Conservation (phyloP, 768 basidiomycete genomes). For the Lactarius quietus region DNA sequence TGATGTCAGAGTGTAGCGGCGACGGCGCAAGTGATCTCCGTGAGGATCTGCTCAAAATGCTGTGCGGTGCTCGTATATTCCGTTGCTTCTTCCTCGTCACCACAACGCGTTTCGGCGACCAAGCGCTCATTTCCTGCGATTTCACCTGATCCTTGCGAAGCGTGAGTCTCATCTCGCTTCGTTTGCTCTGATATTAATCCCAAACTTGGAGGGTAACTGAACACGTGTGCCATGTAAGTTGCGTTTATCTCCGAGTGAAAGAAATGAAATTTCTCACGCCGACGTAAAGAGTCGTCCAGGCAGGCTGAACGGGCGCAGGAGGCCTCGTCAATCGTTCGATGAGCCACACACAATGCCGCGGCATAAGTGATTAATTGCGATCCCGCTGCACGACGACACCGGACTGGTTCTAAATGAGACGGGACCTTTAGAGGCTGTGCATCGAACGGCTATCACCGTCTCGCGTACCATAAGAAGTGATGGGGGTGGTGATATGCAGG, state of each 20-base stretch:
- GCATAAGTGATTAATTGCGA: not conserved
- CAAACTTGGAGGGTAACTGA: not conserved
- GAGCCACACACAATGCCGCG: not conserved
- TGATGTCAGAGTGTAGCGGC: conserved; percentile 4
- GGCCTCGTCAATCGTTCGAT: conserved; percentile 6
- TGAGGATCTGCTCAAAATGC: not conserved
- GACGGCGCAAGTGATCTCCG: conserved; percentile 12
- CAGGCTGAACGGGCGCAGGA: conserved; percentile 16
- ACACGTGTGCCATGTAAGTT: conserved; percentile 18
- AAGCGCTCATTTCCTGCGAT: conserved; percentile 17
- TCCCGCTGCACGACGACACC: not conserved
- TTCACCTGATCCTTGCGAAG: conserved; percentile 18
- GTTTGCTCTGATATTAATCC: not conserved
- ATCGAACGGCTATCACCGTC: not conserved
- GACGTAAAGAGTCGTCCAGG: not conserved
- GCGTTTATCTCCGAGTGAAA: not conserved
- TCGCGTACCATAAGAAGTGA: not conserved
- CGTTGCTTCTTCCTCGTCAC: not conserved
- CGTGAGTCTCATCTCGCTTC: not conserved
- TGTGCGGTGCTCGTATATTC: too few relatives aligned
- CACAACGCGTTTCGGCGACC: conserved; percentile 10
- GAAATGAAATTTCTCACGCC: not conserved
- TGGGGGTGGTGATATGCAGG: not conserved
- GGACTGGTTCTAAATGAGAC: not conserved
- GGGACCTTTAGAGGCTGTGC: not conserved